Conservation (phyloP, 2,329 filamentous ascomycete genomes). For the Penicillium sp. region DNA sequence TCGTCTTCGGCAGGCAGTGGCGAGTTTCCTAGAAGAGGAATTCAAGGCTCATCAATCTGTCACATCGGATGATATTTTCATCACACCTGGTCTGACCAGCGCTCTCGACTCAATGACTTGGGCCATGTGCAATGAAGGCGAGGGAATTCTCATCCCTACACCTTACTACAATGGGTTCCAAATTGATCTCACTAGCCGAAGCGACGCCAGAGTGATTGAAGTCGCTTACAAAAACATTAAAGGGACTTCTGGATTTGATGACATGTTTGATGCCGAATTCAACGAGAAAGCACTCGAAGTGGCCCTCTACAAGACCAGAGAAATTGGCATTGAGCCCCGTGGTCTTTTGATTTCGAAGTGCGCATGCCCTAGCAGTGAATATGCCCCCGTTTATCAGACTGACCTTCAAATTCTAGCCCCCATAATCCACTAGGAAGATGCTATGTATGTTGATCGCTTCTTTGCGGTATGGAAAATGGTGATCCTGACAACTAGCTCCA, state of each 20-base stretch:
- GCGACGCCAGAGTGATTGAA: conserved; percentile 4
- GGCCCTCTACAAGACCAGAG: background rate
- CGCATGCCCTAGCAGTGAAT: too few species aligned
- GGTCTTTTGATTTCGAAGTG: conserved; percentile 1
- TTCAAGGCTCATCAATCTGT: conserved; percentile 17
- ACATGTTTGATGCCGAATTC: background rate
- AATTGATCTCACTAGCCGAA: conserved; percentile 20
- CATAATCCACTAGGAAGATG: conserved; percentile 36
- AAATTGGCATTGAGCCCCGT: background rate
- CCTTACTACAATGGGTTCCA: conserved; percentile 32
- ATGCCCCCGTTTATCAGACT: too few species aligned
- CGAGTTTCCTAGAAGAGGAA: conserved; percentile 21
- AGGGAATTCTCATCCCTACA: conserved; percentile 31
- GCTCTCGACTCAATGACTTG: conserved; percentile 27
- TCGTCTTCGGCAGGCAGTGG: conserved; percentile 25
- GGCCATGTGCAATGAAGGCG: conserved; percentile 27
- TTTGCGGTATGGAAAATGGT: too few species aligned
- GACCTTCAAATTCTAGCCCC: too few species aligned
- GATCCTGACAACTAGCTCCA: background rate
- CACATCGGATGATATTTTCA: conserved; percentile 21
- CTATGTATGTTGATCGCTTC: conserved; percentile 21
- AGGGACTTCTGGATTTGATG: background rate
- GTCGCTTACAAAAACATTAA: conserved; percentile 9
- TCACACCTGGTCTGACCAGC: conserved; percentile 27
- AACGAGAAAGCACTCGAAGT: conserved; percentile 1